Conservation (phyloP, 805 yeast genomes). For the Teunomyces kruisii region DNA sequence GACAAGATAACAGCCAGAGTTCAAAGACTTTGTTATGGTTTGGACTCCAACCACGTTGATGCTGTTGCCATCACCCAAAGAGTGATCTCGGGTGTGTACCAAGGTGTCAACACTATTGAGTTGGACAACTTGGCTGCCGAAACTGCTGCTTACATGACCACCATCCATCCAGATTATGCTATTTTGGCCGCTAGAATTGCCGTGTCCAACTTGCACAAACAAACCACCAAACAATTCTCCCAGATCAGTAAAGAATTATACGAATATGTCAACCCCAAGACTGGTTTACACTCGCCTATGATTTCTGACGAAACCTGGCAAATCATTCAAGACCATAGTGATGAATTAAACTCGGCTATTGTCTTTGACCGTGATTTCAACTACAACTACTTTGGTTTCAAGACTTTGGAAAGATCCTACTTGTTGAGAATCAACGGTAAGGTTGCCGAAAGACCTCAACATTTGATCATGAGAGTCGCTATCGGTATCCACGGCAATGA, state of each 20-base stretch:
- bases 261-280: slow-evolving; percentile 78
- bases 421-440: slow-evolving; percentile 53
- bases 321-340: slow-evolving; percentile 36
- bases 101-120: slow-evolving; percentile 93
- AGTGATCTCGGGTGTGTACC: slow-evolving; percentile 93
- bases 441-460: slow-evolving; percentile 64
- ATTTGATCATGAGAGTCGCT: slow-evolving; percentile 60
- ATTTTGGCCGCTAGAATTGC: slow-evolving; percentile 94
- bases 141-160: slow-evolving; percentile 96
- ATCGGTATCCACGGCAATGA: slow-evolving; percentile 60
- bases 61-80: slow-evolving; percentile 95
- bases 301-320: slow-evolving; percentile 42
- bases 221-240: slow-evolving; percentile 84
- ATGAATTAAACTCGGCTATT: slow-evolving; percentile 46
- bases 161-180: slow-evolving; percentile 97
- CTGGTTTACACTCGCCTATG: slow-evolving; percentile 53
- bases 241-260: slow-evolving; percentile 73
- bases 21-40: slow-evolving; percentile 90
- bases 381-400: slow-evolving; percentile 61
- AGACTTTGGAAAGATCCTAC: slow-evolving; percentile 60
- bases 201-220: slow-evolving; percentile 89
- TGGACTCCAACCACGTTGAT: slow-evolving; percentile 88
- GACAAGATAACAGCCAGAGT: slow-evolving; percentile 94
- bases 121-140: slow-evolving; percentile 76
- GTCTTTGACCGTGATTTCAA: slow-evolving; percentile 51